Evolutionary conservation across 805 yeast species (phyloP).

Genomic region (Jamesozyma lodderae): DNA sequence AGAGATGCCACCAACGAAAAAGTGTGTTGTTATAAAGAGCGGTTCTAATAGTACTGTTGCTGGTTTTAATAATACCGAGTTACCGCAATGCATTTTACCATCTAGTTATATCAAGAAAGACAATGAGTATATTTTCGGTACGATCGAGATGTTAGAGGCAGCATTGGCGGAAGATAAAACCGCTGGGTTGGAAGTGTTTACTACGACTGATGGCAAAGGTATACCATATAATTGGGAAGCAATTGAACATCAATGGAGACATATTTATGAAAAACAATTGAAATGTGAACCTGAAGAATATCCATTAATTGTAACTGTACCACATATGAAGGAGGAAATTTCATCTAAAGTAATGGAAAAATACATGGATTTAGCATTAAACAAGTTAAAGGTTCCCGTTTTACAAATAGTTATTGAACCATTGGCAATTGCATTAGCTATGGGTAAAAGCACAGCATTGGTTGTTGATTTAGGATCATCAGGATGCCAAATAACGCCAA

Average conservation of each 20-base stretch:
- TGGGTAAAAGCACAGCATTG: constrained; percentile 68
- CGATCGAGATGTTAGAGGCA: constrained; percentile 23
- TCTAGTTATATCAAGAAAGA: constrained; percentile 40
- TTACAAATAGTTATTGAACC: constrained; percentile 71
- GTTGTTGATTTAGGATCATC: constrained; percentile 75
- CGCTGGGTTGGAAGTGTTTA: constrained; percentile 32
- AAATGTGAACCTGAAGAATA: constrained; percentile 48
- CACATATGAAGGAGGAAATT: constrained; percentile 13
- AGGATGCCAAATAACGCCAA: constrained; percentile 63
- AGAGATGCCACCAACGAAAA: constrained; percentile 15
- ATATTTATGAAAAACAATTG: constrained; percentile 45
- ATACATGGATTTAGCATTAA: constrained; percentile 67
- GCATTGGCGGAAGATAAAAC: constrained; percentile 5
- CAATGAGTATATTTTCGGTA: constrained; percentile 21
- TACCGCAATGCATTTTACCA: constrained; percentile 51
- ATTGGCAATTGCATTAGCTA: constrained; percentile 65
- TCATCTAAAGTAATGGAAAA: constrained; percentile 40
- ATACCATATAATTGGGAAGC: constrained; percentile 66
- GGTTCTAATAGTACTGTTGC: constrained; percentile 60
- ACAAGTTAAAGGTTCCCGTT: constrained; percentile 62
- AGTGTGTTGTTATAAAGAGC: constrained; percentile 64
- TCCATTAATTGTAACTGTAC: constrained; percentile 48
- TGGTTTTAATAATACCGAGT: constrained; percentile 57
- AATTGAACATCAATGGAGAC: constrained; percentile 56
- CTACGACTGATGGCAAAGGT: constrained; percentile 46